These are phyloP conservation scores for Paspalum vaginatum DNA, from an alignment of 176 grass and related monocot genomes.

Conservation along the genomic window DNA sequence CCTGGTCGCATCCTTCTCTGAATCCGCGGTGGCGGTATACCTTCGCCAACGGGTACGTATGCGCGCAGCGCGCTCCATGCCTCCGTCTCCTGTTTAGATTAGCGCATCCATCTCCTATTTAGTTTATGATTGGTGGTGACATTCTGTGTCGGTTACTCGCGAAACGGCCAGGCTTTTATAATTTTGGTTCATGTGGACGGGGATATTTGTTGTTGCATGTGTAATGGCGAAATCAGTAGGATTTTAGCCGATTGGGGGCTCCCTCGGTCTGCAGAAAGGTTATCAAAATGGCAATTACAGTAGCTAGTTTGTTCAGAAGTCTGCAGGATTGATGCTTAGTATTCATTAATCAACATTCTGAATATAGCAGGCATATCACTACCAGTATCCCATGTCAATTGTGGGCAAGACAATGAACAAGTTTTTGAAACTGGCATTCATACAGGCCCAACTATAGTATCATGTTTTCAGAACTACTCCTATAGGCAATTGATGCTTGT, in stretches of 20 bases:
- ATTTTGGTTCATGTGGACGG: background rate
- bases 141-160: background rate
- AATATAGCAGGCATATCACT: background rate
- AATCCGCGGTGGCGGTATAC: background rate
- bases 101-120: background rate
- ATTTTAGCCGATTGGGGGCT: background rate
- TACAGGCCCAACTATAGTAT: background rate
- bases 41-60: constrained; percentile 49
- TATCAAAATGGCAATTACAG: background rate
- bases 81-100: background rate
- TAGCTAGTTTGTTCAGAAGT: background rate
- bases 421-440: background rate
- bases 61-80: background rate
- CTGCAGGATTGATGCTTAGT: constrained; percentile 5
- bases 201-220: background rate
- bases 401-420: background rate
- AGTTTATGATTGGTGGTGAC: background rate
- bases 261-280: background rate
- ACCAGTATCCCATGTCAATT: background rate
- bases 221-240: background rate
- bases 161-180: background rate
- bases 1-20: constrained; percentile 42
- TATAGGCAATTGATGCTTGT: background rate
- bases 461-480: background rate
- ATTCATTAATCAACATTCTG: background rate